Evolutionary conservation across 805 yeast species (phyloP), one percentile per base, ranked within the genome.

Genomic region (Kurtzmaniella cleridarum): DNA sequence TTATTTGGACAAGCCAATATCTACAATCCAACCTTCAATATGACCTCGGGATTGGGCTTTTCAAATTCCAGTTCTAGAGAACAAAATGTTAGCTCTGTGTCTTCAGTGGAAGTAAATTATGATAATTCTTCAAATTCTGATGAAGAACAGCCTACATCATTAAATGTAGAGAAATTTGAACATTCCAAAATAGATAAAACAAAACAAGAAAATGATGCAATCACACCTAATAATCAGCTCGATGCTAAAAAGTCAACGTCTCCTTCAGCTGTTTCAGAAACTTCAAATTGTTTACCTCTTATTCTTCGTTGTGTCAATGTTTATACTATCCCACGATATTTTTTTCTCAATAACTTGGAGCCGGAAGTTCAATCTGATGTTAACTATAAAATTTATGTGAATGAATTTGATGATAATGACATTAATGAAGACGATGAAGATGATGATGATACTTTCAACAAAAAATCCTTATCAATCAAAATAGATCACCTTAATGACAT

Each of bases 241-340:
- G 39, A 43, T 5, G 20, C 39, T 10, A 38, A 36, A 38, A 33
- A 16, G 11, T 16, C 29, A 14, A 24, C 27, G 3, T 14, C 38
- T n/a, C 16, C 38, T n/a, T 18, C 24, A 20, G 24, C n/a, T n/a
- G 42, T 49, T 1, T 46, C 61, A 2, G 71, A 67, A 38, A 59
- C 72, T 0, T 61, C 85, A 5, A 83, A 81, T 46, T 80, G 81
- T 59, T 56, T 84, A 27, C 90, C 89, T 1, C 77, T 84, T 57
- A 66, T 84, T 9, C 57, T 84, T 20, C 62, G 90, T 42, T 76
- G 80, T 31, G 74, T 82, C 42, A 81, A 86, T 14, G 64, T 81
- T 0, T 65, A 72, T 32, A 73, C 84, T 0, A 77, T 84, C 9
- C 91, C 95, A 0, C 63, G 68, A 12, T 49, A 54, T 11, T 78